These are phyloP conservation scores for Vitis hybrid DNA, from an alignment of 177 flowering plant genomes.

Conservation along the genomic window DNA sequence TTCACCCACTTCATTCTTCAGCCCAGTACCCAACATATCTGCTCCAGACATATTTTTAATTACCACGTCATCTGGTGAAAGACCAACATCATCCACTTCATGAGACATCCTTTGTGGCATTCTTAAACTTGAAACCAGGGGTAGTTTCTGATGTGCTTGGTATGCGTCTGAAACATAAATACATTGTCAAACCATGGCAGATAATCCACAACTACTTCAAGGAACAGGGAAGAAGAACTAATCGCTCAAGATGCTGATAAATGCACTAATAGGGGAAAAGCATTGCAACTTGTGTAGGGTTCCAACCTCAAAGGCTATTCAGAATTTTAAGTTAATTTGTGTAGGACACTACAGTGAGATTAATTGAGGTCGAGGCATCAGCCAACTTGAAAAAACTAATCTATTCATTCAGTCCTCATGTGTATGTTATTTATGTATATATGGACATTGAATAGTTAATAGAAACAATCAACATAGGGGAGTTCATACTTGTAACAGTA, in stretches of 20 bases:
- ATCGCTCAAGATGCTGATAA: background rate
- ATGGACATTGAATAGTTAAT: no score
- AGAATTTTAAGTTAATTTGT: no score
- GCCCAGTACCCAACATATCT: constrained; percentile 67
- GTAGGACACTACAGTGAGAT: no score
- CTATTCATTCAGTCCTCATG: no score
- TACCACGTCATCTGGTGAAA: constrained; percentile 26
- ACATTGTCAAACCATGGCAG: constrained; percentile 5
- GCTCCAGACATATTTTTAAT: constrained; percentile 21
- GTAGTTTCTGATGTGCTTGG: constrained; percentile 48
- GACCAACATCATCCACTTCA: constrained; percentile 23
- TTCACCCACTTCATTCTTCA: constrained; percentile 93
- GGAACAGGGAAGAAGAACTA: constrained; percentile 2
- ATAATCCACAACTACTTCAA: background rate
- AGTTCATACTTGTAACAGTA: no score
- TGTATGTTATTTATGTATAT: no score
- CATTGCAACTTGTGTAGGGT: background rate
- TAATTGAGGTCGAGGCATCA: no score
- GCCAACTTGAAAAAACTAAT: no score
- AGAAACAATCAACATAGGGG: no score
- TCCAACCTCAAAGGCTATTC: background rate
- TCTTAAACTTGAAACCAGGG: constrained; percentile 31
- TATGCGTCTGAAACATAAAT: constrained; percentile 46
- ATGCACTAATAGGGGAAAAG: no score
- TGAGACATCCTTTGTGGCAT: constrained; percentile 16